Evolutionary conservation across 192 early-diverging fungal species (phyloP).

Genomic region (Coemansia sp.): DNA sequence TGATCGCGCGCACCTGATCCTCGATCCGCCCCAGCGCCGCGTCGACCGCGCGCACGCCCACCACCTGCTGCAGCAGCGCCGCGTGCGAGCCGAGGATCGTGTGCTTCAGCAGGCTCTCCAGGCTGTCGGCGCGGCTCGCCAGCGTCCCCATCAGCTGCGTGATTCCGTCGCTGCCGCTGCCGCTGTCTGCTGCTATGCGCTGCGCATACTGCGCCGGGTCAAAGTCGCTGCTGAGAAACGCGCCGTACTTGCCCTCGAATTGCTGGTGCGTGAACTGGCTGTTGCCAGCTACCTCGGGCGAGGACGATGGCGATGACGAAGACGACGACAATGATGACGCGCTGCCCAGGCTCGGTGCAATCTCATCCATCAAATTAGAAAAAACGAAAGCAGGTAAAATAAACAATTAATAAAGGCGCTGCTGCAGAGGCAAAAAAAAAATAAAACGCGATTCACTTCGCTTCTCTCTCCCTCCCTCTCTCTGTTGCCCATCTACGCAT

Average conservation of each 20-base stretch:
- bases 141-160: conserved; percentile 14
- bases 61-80: conserved; percentile 35
- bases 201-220: conserved; percentile 17
- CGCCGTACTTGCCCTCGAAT: conserved; percentile 7
- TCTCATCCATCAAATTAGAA: no score
- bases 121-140: conserved; percentile 9
- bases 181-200: neutral
- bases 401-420: no score
- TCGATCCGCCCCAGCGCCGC: conserved; percentile 29
- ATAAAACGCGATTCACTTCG: no score
- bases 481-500: no score
- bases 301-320: neutral
- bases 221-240: conserved; percentile 10
- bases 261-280: neutral
- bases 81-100: conserved; percentile 12
- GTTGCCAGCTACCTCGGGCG: neutral
- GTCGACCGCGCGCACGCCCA: conserved; percentile 29
- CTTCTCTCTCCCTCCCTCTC: no score
- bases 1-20: conserved; percentile 44
- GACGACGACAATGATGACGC: no score
- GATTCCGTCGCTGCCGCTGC: conserved; percentile 3
- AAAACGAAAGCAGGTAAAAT: no score
- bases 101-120: conserved; percentile 22
- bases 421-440: no score
- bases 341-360: neutral